Conservation (phyloP, 371 early-diverging fungal genomes). For the Actinomortierella wolfii region DNA sequence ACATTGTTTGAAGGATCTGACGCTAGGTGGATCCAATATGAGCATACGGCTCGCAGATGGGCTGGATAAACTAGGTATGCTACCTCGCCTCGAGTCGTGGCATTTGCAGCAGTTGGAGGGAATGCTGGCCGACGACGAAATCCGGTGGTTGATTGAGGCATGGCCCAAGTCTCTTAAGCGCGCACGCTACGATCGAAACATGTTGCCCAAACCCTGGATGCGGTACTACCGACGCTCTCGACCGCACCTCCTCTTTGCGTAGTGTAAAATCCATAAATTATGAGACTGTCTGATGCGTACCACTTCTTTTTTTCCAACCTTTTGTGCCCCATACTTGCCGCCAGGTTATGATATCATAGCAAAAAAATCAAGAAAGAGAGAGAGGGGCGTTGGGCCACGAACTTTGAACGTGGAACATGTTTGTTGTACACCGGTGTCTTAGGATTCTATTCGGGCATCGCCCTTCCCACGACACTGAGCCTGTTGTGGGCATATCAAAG, state of each 20-base stretch:
- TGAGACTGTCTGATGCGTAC: no score
- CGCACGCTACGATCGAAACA: constrained; percentile 20
- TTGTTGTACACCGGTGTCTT: no score
- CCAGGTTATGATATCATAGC: no score
- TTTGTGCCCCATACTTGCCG: no score
- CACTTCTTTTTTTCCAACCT: not conserved
- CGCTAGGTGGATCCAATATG: constrained; percentile 22
- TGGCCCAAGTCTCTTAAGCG: constrained; percentile 41
- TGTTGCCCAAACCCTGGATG: constrained; percentile 28
- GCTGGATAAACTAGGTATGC: constrained; percentile 16
- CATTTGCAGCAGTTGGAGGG: constrained; percentile 21
- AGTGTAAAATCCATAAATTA: not conserved
- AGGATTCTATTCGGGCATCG: no score
- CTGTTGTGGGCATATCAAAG: not conserved
- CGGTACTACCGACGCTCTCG: constrained; percentile 34
- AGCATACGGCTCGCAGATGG: constrained; percentile 24
- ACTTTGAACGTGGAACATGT: no score
- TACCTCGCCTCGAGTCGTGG: constrained; percentile 24
- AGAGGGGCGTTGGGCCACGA: no score
- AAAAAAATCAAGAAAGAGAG: no score
- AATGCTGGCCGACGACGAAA: constrained; percentile 31
- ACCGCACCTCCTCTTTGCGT: constrained; percentile 31
- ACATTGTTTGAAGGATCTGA: constrained; percentile 21
- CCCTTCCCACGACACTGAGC: no score
- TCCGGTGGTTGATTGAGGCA: constrained; percentile 39